Conservation (phyloP, 2,329 filamentous ascomycete species). For the Pseudocercospora musae region DNA sequence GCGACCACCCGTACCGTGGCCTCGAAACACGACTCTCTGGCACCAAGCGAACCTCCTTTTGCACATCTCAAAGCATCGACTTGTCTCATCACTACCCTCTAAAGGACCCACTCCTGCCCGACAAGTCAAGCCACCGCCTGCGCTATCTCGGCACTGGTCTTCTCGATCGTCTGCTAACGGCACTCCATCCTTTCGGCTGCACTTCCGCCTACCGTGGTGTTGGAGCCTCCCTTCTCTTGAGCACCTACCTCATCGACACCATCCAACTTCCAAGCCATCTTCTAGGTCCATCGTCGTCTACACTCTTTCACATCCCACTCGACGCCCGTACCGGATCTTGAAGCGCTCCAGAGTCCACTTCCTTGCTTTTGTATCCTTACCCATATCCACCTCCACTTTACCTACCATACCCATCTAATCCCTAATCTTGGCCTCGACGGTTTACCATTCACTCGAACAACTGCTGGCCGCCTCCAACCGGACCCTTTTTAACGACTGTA, state of each 20-base stretch:
- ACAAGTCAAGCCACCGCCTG: conserved; percentile 30
- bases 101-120: conserved; percentile 24
- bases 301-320: conserved; percentile 36
- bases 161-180: conserved; percentile 32
- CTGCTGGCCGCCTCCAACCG: conserved; percentile 5
- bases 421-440: conserved; percentile 25
- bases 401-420: conserved; percentile 28
- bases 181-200: conserved; percentile 31
- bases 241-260: conserved; percentile 26
- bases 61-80: conserved; percentile 23
- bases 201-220: conserved; percentile 31
- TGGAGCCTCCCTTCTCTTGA: conserved; percentile 27
- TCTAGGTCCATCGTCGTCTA: conserved; percentile 29
- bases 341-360: conserved; percentile 17
- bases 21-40: conserved; percentile 12
- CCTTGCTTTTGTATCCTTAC: conserved; percentile 24
- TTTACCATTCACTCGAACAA: conserved; percentile 9
- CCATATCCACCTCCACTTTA: conserved; percentile 21
- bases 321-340: conserved; percentile 34
- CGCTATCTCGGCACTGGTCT: conserved; percentile 34
- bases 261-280: conserved; percentile 13
- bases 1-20: conserved; percentile 20
- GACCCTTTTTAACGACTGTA: conserved; percentile 5
- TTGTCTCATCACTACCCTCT: conserved; percentile 32
- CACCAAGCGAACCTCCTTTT: conserved; percentile 21